Conservation (phyloP, 192 early-diverging fungal species). For the Chytriomyces hyalinus region DNA sequence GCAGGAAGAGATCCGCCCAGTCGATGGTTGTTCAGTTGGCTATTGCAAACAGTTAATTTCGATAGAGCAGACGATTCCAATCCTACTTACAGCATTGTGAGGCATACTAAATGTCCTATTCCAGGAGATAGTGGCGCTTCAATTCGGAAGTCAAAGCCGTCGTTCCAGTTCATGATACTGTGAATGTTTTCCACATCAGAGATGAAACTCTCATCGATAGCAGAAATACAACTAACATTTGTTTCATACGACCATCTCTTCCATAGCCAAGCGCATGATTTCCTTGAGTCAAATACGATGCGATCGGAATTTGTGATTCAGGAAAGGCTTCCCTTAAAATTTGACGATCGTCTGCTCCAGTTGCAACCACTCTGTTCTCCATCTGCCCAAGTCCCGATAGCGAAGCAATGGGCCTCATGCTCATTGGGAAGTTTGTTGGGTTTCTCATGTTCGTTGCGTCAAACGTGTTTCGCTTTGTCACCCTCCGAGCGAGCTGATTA, state of each 20-base stretch:
- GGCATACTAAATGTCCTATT: neutral
- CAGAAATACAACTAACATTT: neutral
- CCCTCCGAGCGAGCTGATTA: neutral
- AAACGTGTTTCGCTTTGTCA: neutral
- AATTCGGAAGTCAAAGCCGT: neutral
- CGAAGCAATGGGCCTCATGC: neutral
- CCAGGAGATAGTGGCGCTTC: neutral
- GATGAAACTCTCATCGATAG: neutral
- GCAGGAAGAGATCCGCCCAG: neutral
- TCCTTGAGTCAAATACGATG: neutral
- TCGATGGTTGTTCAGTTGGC: neutral
- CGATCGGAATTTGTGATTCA: neutral
- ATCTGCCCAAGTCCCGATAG: neutral
- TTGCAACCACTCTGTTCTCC: neutral
- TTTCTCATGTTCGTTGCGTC: neutral
- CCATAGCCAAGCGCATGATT: neutral
- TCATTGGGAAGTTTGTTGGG: too few relatives aligned
- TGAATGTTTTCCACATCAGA: neutral
- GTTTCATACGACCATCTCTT: neutral
- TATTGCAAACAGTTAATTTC: neutral
- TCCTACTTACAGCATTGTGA: neutral
- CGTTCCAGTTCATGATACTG: constrained; percentile 4
- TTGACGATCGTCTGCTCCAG: neutral
- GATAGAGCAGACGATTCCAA: neutral
- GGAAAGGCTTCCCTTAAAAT: neutral